These are phyloP conservation scores for Boletus rubescentipes DNA, from an alignment of 768 basidiomycete genomes.

Conservation along the genomic window DNA sequence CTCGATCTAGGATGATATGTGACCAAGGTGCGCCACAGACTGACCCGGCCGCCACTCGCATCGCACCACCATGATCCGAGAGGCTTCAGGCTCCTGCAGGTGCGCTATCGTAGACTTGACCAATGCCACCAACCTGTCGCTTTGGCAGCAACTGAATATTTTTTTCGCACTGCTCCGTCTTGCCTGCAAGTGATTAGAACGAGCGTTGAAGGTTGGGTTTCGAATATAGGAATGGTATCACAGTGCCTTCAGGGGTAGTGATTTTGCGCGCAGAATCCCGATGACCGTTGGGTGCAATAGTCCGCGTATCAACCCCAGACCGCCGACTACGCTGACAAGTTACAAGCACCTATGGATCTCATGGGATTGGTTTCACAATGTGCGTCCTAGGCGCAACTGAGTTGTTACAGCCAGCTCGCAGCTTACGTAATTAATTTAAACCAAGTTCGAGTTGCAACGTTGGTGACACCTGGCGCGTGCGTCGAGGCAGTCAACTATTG, in stretches of 20 bases:
- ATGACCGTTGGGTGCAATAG: not conserved
- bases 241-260: not conserved
- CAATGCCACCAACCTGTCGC: not conserved
- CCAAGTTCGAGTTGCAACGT: no score
- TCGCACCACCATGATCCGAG: slow-evolving; percentile 12
- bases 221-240: not conserved
- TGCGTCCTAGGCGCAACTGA: slow-evolving; percentile 9
- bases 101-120: no score
- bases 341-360: not conserved
- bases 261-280: not conserved
- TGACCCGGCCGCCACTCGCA: not conserved
- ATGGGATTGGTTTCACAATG: slow-evolving; percentile 7
- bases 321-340: not conserved
- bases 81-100: not conserved
- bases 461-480: slow-evolving; percentile 3
- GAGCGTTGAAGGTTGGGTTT: not conserved
- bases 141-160: not conserved
- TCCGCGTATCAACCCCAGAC: not conserved
- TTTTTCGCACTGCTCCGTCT: not conserved
- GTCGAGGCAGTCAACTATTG: slow-evolving; percentile 4
- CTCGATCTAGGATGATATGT: slow-evolving; percentile 8
- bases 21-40: not conserved
- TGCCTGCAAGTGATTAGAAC: no score
- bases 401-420: not conserved
- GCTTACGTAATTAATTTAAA: slow-evolving; percentile 11